phyloP scores from a whole-genome alignment of 2,329 filamentous ascomycete species.

The Dothideomycetes sp. region DNA sequence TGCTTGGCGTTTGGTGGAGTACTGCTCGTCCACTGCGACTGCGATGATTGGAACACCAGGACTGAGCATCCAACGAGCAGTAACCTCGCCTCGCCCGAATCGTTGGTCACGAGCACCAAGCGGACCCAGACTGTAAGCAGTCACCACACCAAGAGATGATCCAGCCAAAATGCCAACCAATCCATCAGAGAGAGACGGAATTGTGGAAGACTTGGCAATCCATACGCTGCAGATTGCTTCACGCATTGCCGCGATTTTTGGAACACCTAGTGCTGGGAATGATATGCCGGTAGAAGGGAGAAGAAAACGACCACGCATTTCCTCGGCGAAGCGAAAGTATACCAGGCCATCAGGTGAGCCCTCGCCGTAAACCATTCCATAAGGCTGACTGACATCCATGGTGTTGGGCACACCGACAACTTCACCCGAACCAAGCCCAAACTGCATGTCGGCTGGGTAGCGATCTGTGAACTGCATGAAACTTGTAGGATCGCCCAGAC shows the following conservation, averaged over 20 bases:
- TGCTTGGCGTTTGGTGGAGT: conserved; percentile 58
- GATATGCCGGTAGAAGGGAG: conserved; percentile 48
- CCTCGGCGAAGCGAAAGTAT: conserved; percentile 64
- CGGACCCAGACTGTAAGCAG: conserved; percentile 58
- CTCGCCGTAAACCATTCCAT: conserved; percentile 75
- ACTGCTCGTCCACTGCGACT: conserved; percentile 74
- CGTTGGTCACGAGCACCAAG: conserved; percentile 42
- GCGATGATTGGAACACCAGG: conserved; percentile 86
- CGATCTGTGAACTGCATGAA: conserved; percentile 71
- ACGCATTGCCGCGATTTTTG: conserved; percentile 56
- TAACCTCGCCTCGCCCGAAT: conserved; percentile 64
- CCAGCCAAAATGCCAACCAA: conserved; percentile 74
- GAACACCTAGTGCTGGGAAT: conserved; percentile 61
- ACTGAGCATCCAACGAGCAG: conserved; percentile 78
- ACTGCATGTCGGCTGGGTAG: conserved; percentile 61
- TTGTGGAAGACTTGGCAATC: conserved; percentile 71
- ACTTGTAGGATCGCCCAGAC: conserved; percentile 60
- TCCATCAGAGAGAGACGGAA: conserved; percentile 63
- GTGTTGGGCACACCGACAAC: conserved; percentile 67
- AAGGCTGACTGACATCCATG: conserved; percentile 82
- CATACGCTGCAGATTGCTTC: conserved; percentile 73
- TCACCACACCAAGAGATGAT: conserved; percentile 72
- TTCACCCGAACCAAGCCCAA: conserved; percentile 68
- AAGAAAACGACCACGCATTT: conserved; percentile 68
- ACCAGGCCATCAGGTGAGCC: conserved; percentile 72